These are phyloP conservation scores for Xylaria venustula DNA, from an alignment of 495 filamentous ascomycete genomes.

Conservation along the genomic window DNA sequence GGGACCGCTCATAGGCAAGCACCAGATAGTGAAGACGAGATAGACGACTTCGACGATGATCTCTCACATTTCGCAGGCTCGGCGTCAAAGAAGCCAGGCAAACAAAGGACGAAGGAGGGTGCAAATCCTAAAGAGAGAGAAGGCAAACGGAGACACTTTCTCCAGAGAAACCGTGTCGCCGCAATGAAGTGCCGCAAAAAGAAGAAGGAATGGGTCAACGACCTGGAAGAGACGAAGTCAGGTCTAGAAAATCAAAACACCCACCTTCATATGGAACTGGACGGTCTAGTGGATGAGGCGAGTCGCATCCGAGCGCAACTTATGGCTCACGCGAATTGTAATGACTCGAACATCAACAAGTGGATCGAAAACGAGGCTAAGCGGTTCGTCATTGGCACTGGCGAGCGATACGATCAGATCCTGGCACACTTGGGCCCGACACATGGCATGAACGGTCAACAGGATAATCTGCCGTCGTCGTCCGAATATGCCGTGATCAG, in stretches of 20 bases:
- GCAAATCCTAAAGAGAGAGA: constrained; percentile 16
- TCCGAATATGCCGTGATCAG: constrained; percentile 11
- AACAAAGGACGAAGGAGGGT: constrained; percentile 4
- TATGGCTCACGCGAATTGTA: constrained; percentile 59
- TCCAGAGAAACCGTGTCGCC: constrained; percentile 80
- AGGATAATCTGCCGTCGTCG: constrained; percentile 13
- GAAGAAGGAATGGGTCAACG: constrained; percentile 73
- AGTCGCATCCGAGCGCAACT: constrained; percentile 56
- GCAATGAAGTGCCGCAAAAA: constrained; percentile 86
- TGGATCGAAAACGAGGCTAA: constrained; percentile 48
- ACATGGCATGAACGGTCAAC: constrained; percentile 10
- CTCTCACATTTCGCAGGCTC: not conserved
- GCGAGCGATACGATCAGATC: constrained; percentile 31
- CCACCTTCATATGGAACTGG: constrained; percentile 37
- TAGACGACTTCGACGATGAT: not conserved
- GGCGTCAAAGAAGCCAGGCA: constrained; percentile 11
- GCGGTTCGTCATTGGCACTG: constrained; percentile 35
- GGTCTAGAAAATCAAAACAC: constrained; percentile 37
- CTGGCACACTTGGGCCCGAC: constrained; percentile 21
- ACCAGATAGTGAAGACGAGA: not conserved
- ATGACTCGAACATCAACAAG: constrained; percentile 47
- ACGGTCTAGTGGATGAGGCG: constrained; percentile 45
- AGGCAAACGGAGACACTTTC: constrained; percentile 48
- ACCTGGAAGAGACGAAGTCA: constrained; percentile 53
- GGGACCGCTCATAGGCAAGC: not conserved